Base-by-base conservation (phyloP, 2,329 filamentous ascomycete genomes). In the Gremmenia infestans region DNA sequence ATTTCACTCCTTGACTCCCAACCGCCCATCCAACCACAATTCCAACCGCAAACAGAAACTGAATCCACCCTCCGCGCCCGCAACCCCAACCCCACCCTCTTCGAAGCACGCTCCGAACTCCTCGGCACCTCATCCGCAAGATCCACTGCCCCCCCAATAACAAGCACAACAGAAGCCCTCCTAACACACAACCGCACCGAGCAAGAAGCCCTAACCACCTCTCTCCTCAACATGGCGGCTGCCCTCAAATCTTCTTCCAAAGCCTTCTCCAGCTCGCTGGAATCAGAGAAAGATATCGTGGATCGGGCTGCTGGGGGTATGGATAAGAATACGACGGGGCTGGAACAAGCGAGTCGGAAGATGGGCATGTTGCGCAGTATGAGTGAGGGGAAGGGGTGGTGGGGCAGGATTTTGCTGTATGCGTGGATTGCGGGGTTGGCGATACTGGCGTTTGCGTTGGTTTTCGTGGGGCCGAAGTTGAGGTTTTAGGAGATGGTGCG, bases 311-410 rank as follows among this genome's bases (percentile, higher is more conserved):
- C 85, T 1, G 79, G 87, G 54, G 89, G 89, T 0, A 79, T 97
- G 64, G 88, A 92, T 67, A 86, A 83, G 70, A 95, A 87, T 65
- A 85, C 87, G 57, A 74, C 79, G 47, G 86, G 86, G 17, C 87
- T 97, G 81, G 86, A 91, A 58, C 81, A 83, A 1, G 91, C 92
- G 3, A 83, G 84, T 52, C 81, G 83, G 60, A 78, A 84, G 60
- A 95, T 97, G 89, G 87, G 89, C 1, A 79, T 82, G 66, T 72
- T 97, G 68, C 78, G 83, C 63, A 80, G 80, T 52, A 91, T 96
- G 85, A 91, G 87, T 15, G 93, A 97, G 74, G 92, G 91, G 3
- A 86, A 87, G 69, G 91, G 91, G 0, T 95, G 88, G 88, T 91
- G 82, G 83, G 91, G 88, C 5, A 76, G 92, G 52, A 82, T 96